phyloP scores from a whole-genome alignment of 495 filamentous ascomycete species.

The Lichina pygmaea region DNA sequence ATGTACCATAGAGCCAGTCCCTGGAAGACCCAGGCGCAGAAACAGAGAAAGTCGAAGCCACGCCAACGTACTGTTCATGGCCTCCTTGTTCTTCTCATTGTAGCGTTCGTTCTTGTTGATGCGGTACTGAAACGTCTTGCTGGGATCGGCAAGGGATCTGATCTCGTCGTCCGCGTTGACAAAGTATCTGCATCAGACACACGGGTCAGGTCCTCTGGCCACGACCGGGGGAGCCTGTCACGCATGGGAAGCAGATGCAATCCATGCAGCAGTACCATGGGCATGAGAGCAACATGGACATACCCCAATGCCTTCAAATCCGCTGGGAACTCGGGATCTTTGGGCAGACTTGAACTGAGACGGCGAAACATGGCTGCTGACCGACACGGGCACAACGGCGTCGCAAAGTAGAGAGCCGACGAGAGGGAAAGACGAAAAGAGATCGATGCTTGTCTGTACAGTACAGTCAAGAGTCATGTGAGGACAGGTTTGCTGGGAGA shows the following conservation, averaged over 20 bases:
- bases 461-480: too few relatives aligned
- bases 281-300: slow-evolving; percentile 4
- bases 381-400: slow-evolving; percentile 1
- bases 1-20: neutral
- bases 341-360: slow-evolving; percentile 31
- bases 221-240: neutral
- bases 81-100: slow-evolving; percentile 42
- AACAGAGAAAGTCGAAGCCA: neutral
- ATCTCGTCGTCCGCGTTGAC: slow-evolving; percentile 48
- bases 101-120: slow-evolving; percentile 40
- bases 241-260: slow-evolving; percentile 4
- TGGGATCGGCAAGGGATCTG: slow-evolving; percentile 32
- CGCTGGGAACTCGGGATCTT: slow-evolving; percentile 34
- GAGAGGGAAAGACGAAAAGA: too few relatives aligned
- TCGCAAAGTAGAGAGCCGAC: too few relatives aligned
- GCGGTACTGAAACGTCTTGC: slow-evolving; percentile 45
- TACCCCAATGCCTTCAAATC: slow-evolving; percentile 46
- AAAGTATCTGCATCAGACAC: slow-evolving; percentile 28
- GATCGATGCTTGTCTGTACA: too few relatives aligned
- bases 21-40: neutral
- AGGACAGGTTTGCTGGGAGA: too few relatives aligned
- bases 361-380: slow-evolving; percentile 37
- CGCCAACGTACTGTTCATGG: slow-evolving; percentile 30
- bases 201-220: too few relatives aligned
- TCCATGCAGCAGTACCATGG: neutral